Conservation (phyloP, 176 grass and related monocot genomes). For the Coix lacrymajobi region DNA sequence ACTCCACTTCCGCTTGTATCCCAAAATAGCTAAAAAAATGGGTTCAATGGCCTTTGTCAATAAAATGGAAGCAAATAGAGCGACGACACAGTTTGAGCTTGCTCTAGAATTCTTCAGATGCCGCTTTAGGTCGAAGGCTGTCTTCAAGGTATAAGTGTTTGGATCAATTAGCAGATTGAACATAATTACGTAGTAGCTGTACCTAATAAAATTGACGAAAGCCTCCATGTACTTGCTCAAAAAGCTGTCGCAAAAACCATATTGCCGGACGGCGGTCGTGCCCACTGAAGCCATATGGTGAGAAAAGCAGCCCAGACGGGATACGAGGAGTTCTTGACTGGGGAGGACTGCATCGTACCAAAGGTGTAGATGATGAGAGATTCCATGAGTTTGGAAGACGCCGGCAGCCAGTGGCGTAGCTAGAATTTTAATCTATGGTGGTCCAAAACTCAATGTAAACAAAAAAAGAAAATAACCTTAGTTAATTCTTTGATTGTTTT, state of each 20-base stretch:
- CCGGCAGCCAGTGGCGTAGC: too few relatives aligned
- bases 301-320: not conserved
- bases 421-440: too few relatives aligned
- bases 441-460: too few relatives aligned
- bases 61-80: not conserved
- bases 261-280: not conserved
- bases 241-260: not conserved
- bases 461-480: too few relatives aligned
- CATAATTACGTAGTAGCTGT: fast-evolving
- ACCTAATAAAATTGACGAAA: fast-evolving
- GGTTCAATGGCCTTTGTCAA: too few relatives aligned
- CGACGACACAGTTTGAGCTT: not conserved
- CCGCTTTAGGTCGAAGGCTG: not conserved
- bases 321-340: not conserved
- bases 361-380: not conserved
- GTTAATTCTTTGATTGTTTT: too few relatives aligned
- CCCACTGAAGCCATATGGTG: not conserved
- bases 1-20: too few relatives aligned
- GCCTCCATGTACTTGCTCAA: too few relatives aligned
- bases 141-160: not conserved
- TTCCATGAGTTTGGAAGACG: not conserved
- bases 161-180: not conserved
- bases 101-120: not conserved
- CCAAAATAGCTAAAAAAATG: too few relatives aligned
- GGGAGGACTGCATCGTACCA: not conserved